Evolutionary conservation across 345 rosid genomes (phyloP).

Genomic region (Gossypium anomalum): DNA sequence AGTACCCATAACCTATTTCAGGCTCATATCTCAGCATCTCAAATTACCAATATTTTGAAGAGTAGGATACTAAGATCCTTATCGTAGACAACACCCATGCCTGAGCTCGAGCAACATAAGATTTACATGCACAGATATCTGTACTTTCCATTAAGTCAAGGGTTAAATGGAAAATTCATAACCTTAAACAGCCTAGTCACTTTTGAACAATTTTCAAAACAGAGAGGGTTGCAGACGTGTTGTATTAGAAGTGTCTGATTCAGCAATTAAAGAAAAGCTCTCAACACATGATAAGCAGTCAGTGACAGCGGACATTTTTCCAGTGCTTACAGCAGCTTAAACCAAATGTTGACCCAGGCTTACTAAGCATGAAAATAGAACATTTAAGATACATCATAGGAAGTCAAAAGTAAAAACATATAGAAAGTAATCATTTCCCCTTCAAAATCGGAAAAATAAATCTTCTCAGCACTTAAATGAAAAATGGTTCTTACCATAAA

Average conservation of each 20-base stretch:
- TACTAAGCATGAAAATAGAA: not conserved
- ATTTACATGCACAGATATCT: not conserved
- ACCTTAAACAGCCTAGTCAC: not conserved
- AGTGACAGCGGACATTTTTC: not conserved
- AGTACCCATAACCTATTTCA: not conserved
- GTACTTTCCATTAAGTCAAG: not conserved
- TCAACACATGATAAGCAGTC: not conserved
- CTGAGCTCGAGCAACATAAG: not conserved
- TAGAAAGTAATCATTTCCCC: not conserved
- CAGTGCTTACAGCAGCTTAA: not conserved
- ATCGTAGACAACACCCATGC: not conserved
- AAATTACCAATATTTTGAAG: constrained; percentile 1
- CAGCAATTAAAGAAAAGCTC: not conserved
- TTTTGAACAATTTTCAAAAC: not conserved
- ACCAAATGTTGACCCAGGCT: not conserved
- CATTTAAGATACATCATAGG: not conserved
- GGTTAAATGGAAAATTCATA: not conserved
- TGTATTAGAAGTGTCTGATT: not conserved
- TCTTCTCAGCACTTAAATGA: not conserved
- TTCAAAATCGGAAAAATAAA: not conserved
- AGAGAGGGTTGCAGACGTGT: too few relatives aligned
- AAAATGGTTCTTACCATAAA: constrained; percentile 50
- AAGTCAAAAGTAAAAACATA: not conserved
- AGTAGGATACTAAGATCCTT: not conserved
- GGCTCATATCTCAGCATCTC: not conserved